Conservation (phyloP, 2,329 filamentous ascomycete genomes). For the Paecilomyces fulvus region DNA sequence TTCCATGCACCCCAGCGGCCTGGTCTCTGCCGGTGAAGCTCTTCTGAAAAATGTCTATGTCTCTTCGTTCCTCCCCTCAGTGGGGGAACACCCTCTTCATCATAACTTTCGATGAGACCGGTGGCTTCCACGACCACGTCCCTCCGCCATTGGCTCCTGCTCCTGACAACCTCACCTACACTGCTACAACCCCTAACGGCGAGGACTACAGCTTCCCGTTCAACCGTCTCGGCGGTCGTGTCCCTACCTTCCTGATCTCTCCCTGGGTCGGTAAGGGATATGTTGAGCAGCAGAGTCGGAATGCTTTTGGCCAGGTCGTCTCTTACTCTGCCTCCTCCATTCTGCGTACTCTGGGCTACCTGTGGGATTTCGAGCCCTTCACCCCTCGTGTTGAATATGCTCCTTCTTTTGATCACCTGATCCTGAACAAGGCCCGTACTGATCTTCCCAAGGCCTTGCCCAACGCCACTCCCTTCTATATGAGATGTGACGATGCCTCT, state of each 20-base stretch:
- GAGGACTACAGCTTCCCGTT: constrained; percentile 31
- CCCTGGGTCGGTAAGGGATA: constrained; percentile 36
- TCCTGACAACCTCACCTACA: constrained; percentile 28
- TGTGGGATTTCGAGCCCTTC: constrained; percentile 35
- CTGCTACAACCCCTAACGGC: constrained; percentile 26
- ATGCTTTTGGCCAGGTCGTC: constrained; percentile 20
- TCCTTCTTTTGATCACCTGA: constrained; percentile 28
- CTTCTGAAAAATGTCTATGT: constrained; percentile 41
- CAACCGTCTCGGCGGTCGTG: constrained; percentile 34
- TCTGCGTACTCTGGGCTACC: constrained; percentile 33
- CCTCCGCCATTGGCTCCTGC: constrained; percentile 34
- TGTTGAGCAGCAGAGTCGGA: constrained; percentile 30
- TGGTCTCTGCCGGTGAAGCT: constrained; percentile 36
- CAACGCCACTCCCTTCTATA: constrained; percentile 15
- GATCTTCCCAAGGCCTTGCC: constrained; percentile 20
- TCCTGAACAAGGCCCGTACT: constrained; percentile 14
- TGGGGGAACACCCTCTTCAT: constrained; percentile 42
- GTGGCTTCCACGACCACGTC: constrained; percentile 42
- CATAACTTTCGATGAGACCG: constrained; percentile 41
- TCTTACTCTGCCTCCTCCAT: constrained; percentile 40
- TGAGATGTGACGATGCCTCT: too few species aligned
- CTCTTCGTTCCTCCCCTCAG: constrained; percentile 35
- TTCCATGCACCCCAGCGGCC: constrained; percentile 39
- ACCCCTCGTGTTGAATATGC: constrained; percentile 31
- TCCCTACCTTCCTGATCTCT: constrained; percentile 37